Base-by-base conservation (phyloP, 1,284 basidiomycete genomes). In the Ceraceosorus guamensis region DNA sequence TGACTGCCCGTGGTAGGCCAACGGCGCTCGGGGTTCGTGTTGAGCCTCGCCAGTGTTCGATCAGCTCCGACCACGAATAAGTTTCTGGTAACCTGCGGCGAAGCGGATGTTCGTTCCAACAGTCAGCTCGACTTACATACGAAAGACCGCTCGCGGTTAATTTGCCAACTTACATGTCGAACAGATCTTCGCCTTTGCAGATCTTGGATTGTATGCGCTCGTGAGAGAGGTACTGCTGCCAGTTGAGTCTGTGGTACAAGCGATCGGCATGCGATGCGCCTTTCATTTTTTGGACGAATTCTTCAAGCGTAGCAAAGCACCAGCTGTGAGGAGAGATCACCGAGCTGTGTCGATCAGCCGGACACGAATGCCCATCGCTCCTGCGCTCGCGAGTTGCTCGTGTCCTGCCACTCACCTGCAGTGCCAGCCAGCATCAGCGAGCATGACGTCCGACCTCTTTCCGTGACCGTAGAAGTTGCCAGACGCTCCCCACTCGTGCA, bases 181-280 rank as follows among this genome's bases (percentile, higher is more conserved):
- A 86, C 24, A 85, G 82, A 61, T 86, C 84, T 59, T 81, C 81
- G 5, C 84, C 84, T 44, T 75, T 72, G 66, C 85, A 86, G 50
- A 86, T 82, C 7, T 79, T 82, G 39, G 81, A 71, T 65, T 85
- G 83, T 44, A 87, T 85, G 48, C 80, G 73, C 33, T 76, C 70
- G 0, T 81, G 81, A 18, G 81, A 77, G 33, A 85, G 77, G 1
- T 84, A 77, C 14, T 80, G 74, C 37, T 49, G 53, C 56, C 56
- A 61, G n/a, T 62, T 52, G 8, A 78, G 67, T n/a, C 82, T 82
- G 34, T 82, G 65, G 13, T 73, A 83, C 24, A 86, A 81, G 32
- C 84, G 81, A 61, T 86, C 84, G 18, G 82, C 79, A 77, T 86
- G 85, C 5, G 83, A 85, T 73, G 83, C 85, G 1, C 83, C 58